Base-by-base conservation (phyloP, 345 rosid genomes). In the Clausena lansium region DNA sequence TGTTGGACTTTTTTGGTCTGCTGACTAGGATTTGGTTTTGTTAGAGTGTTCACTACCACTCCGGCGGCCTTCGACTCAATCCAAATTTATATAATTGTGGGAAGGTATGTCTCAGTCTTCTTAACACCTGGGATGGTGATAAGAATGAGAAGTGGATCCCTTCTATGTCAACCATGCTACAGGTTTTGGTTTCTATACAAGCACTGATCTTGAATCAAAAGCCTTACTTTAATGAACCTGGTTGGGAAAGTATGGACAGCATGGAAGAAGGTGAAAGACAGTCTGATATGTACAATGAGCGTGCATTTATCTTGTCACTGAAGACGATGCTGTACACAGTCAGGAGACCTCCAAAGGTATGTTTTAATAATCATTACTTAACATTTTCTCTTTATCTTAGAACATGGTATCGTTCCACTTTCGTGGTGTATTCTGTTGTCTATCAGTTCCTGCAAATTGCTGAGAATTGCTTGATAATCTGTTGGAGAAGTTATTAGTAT, bases 181-280 rank as follows among this genome's bases (percentile, higher is more conserved):
- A 95, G 87, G 98, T 95, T 84, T 88, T 95, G 74, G 96, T 95
- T 19, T 95, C 99, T 25, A 93, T 95, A 78, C 99, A 95, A 83
- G 98, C 93, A 58, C 86, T 95, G 81, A 92, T 95, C 76, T 87
- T 95, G 86, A 93, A 95, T 79, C 85, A 87, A 67, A 85, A 90
- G 68, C 99, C 99, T 57, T 95, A 81, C 83, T 93, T 88, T 79
- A 95, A 95, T 81, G 99, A 93, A 88, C 99, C 99, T 50, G 97
- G 97, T 22, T 88, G 57, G 74, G 97, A 77, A 78, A 58, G 27
- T 20, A 5, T 35, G 27, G 82, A 80, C 25, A 92, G 96, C 71
- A 70, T 93, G n/a, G 50, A 32, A 35, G 2, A 73, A 10, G 97
- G 97, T 71, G 96, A 91, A 82, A 17, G 13, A 7, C 19, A 6